These are phyloP conservation scores for Aspergillus calidoustus DNA, from an alignment of 2,329 filamentous ascomycete species.

Conservation along the genomic window DNA sequence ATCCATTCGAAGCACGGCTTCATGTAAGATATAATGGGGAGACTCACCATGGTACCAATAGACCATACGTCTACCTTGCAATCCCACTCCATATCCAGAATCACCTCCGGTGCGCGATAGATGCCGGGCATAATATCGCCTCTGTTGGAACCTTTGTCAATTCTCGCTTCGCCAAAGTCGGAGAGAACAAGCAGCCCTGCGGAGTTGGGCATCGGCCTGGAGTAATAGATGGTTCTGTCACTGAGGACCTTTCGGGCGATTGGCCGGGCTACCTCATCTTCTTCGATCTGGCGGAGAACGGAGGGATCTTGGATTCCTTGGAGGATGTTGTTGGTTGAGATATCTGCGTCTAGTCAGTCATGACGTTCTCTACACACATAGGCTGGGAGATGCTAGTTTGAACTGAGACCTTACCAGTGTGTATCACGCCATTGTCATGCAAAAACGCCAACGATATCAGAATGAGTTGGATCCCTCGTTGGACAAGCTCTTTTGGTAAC, in stretches of 20 bases:
- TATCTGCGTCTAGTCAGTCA: conserved; percentile 28
- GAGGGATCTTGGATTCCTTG: conserved; percentile 30
- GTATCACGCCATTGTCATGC: conserved; percentile 30
- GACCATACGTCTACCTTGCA: conserved; percentile 39
- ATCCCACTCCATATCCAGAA: conserved; percentile 38
- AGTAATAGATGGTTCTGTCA: conserved; percentile 35
- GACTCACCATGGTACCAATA: conserved; percentile 33
- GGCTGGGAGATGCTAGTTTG: background rate
- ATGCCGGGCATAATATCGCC: conserved; percentile 34
- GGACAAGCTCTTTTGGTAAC: conserved; percentile 25
- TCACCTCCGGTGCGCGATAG: conserved; percentile 38
- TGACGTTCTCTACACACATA: background rate
- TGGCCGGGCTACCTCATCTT: conserved; percentile 33
- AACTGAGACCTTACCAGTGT: conserved; percentile 28
- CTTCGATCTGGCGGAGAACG: conserved; percentile 33
- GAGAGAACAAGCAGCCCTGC: conserved; percentile 31
- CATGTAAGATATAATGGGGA: background rate
- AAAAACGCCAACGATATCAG: conserved; percentile 30
- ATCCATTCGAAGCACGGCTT: too few species aligned
- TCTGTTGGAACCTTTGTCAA: conserved; percentile 21
- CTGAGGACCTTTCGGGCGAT: conserved; percentile 35
- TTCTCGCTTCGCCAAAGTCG: conserved; percentile 35
- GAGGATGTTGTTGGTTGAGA: conserved; percentile 39
- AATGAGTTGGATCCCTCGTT: conserved; percentile 24
- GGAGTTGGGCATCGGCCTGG: conserved; percentile 26